Evolutionary conservation across 148 eudicot species (phyloP).

Genomic region (Cornus kousa): DNA sequence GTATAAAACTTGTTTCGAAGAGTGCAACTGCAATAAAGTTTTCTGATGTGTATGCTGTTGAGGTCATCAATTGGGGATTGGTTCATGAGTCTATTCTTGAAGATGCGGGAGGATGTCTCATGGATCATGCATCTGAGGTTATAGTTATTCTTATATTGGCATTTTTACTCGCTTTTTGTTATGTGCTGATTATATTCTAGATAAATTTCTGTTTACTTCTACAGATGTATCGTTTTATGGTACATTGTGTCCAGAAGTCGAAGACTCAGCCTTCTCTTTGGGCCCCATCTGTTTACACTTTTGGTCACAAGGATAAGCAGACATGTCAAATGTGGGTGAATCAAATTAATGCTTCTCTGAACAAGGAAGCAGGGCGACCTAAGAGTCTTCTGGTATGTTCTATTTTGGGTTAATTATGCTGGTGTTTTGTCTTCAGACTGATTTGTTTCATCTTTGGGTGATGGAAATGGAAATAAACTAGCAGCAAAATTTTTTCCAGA

Average conservation of each 20-base stretch:
- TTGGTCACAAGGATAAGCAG: conserved; percentile 64
- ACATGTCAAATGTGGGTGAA: conserved; percentile 60
- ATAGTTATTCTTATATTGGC: conserved; percentile 7
- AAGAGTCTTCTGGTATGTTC: conserved; percentile 78
- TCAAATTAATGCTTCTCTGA: conserved; percentile 46
- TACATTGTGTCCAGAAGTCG: conserved; percentile 65
- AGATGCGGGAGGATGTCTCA: conserved; percentile 41
- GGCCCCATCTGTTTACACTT: conserved; percentile 63
- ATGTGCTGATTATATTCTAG: conserved; percentile 7
- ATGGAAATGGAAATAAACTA: conserved; percentile 9
- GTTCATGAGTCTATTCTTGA: conserved; percentile 39
- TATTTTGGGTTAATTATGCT: not conserved
- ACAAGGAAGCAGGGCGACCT: conserved; percentile 61
- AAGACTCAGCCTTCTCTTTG: conserved; percentile 58
- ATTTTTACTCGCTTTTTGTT: not conserved
- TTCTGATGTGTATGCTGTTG: conserved; percentile 73
- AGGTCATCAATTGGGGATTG: conserved; percentile 57
- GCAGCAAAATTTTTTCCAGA: conserved; percentile 20
- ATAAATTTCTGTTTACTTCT: conserved; percentile 17
- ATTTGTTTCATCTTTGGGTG: conserved; percentile 2
- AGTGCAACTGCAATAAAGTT: conserved; percentile 41
- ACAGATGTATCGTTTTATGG: conserved; percentile 80
- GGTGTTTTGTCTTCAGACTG: not conserved
- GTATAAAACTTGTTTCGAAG: conserved; percentile 31
- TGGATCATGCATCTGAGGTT: conserved; percentile 58